phyloP scores from a whole-genome alignment of 192 early-diverging fungal genomes.

The Allomyces javanicus region DNA sequence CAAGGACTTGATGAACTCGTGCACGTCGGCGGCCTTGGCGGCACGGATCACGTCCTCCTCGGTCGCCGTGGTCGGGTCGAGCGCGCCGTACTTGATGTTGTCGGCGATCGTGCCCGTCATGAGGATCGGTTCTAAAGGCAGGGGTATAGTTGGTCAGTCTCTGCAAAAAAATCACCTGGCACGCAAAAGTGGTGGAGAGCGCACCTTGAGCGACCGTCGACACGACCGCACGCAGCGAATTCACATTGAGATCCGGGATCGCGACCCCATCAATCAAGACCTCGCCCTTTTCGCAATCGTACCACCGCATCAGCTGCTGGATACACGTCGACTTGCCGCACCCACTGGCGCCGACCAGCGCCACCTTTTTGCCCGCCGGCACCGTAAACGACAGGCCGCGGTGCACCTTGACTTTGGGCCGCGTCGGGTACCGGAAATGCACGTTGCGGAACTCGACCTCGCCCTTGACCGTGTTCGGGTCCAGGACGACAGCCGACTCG shows the following conservation, averaged over 20 bases:
- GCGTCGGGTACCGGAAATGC: constrained; percentile 68
- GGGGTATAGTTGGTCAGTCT: too few relatives aligned
- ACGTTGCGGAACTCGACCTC: constrained; percentile 57
- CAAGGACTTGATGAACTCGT: constrained; percentile 63
- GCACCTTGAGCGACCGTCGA: constrained; percentile 84
- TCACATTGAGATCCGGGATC: constrained; percentile 54
- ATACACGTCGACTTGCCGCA: constrained; percentile 74
- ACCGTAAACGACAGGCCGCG: constrained; percentile 47
- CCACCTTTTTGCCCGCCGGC: constrained; percentile 57
- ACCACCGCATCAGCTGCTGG: constrained; percentile 67
- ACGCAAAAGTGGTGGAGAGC: constrained; percentile 10
- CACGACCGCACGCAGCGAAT: constrained; percentile 65
- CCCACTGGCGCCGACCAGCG: constrained; percentile 74
- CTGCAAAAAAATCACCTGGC: too few relatives aligned
- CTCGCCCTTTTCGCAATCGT: constrained; percentile 31
- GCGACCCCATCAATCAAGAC: constrained; percentile 56
- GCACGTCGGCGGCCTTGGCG: constrained; percentile 30
- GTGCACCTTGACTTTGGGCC: constrained; percentile 60
- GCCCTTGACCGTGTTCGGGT: constrained; percentile 29
- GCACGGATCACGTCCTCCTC: constrained; percentile 47
- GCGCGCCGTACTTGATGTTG: constrained; percentile 58
- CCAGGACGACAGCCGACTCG: background rate
- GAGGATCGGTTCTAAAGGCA: constrained; percentile 49
- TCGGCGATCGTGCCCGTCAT: constrained; percentile 58
- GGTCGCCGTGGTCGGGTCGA: constrained; percentile 28